Evolutionary conservation across 164 flowering plant genomes (phyloP), one percentile per base, ranked within the genome.

Genomic region (Magnolia changhungtana): DNA sequence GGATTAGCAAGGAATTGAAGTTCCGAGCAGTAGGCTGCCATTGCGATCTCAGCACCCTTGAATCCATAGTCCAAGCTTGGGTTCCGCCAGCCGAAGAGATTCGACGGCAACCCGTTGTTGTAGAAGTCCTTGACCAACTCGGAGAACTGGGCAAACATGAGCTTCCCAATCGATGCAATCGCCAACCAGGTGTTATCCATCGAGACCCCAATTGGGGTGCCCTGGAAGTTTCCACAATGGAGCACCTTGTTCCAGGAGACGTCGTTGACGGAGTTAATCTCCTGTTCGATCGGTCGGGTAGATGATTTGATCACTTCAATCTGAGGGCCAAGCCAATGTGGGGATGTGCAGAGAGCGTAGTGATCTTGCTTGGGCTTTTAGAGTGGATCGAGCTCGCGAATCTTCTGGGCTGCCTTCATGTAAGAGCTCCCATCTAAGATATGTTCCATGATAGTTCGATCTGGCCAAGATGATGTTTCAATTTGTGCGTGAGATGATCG

Each of bases 121-220:
- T n/a, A n/a, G n/a, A n/a, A n/a, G n/a, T n/a, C n/a, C n/a, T n/a
- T n/a, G n/a, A n/a, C n/a, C n/a, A n/a, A n/a, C n/a, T n/a, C n/a
- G n/a, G n/a, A n/a, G n/a, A n/a, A n/a, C n/a, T n/a, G n/a, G n/a
- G n/a, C n/a, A n/a, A n/a, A n/a, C n/a, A n/a, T n/a, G n/a, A 89
- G 89, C 63, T 88, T 89, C 59, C 92, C 92, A 51, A 88, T 87
- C 0, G 93, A 73, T 1, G 89, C 90, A 7, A 90, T 49, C 0
- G 93, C 93, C 31, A 90, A 64, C 21, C 93, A 77, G 4, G 88
- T 82, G 78, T 90, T 90, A 58, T 90, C 93, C 93, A 90, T 90
- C 6, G 93, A 90, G 2, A 88, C 93, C 2, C 93, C 93, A 63
- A 90, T 84, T n/a, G 91, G 90, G 50, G 93, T 88, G 0, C 93